phyloP scores from a whole-genome alignment of 495 filamentous ascomycete species.

The Xylaria telfairii region DNA sequence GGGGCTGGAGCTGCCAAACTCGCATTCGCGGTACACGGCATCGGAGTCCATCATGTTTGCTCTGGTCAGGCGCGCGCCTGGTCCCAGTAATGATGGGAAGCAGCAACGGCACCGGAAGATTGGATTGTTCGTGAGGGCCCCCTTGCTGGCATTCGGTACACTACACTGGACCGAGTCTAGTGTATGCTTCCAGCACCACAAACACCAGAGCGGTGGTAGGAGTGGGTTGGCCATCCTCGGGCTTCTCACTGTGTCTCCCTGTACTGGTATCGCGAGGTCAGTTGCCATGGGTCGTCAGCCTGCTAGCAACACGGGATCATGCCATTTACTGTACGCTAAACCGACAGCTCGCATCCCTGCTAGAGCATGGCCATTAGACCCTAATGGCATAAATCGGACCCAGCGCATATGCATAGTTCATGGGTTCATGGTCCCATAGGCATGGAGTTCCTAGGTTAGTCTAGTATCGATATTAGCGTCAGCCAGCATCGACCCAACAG shows the following conservation, averaged over 20 bases:
- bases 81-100: constrained; percentile 19
- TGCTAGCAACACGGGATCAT: constrained; percentile 10
- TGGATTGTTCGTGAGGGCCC: not conserved
- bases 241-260: not conserved
- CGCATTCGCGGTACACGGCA: constrained; percentile 38
- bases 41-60: constrained; percentile 37
- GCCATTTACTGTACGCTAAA: constrained; percentile 16
- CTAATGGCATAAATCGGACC: constrained; percentile 17
- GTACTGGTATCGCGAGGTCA: constrained; percentile 6
- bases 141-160: not conserved
- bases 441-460: constrained; percentile 5
- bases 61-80: constrained; percentile 22
- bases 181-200: not conserved
- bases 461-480: constrained; percentile 25
- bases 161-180: not conserved
- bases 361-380: constrained; percentile 19
- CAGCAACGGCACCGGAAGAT: constrained; percentile 7
- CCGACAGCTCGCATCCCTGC: constrained; percentile 1
- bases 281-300: constrained; percentile 9
- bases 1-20: constrained; percentile 38
- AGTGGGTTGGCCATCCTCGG: constrained; percentile 8
- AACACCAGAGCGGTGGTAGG: not conserved
- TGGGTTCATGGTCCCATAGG: constrained; percentile 1
- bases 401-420: constrained; percentile 21
- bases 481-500: constrained; percentile 41